Evolutionary conservation across 164 flowering plant genomes (phyloP), one percentile per base, ranked within the genome.

Genomic region (Cinnamomum chago): DNA sequence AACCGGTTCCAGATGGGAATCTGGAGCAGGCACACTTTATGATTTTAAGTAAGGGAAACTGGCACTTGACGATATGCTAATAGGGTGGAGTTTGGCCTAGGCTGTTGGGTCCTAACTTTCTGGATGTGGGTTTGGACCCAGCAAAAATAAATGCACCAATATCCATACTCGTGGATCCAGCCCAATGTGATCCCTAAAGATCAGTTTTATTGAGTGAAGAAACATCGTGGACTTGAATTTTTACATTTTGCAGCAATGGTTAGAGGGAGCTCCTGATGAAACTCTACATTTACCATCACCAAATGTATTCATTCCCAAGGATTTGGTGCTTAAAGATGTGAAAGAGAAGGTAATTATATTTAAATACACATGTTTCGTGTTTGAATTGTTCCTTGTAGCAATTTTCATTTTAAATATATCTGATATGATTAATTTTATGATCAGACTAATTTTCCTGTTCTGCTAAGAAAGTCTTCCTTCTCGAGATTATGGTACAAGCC

Each of bases 401-500:
- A 55, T 17, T 7, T 20, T 55, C 60, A 9, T 30, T 13, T 40
- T 50, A 17, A 58, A 13, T 14, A 3, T 40, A 12, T 64, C 30
- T 78, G 50, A 73, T 40, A 28, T 66, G 58, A 58, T 64, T 70
- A n/a, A n/a, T 22, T 12, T 6, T 70, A 50, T 33, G 67, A 74
- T 62, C 90, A 92, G 98, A 87, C 60, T 55, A 84, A 86, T 62
- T 74, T 73, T 80, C 99, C 99, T 27, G 77, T 80, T 76, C 73
- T 93, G 50, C 76, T 93, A 68, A 86, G 90, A 78, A 92, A 88
- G 73, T 88, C 99, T 33, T 40, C 83, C 3, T 87, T 76, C 78
- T 92, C 97, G 77, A 89, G 83, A 77, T 75, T 93, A 77, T 95
- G 99, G 99, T 93, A 83, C 84, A 95, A 93, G 82, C 91, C 97